phyloP scores from a whole-genome alignment of 345 rosid species.

The Pugionium dolabratum region DNA sequence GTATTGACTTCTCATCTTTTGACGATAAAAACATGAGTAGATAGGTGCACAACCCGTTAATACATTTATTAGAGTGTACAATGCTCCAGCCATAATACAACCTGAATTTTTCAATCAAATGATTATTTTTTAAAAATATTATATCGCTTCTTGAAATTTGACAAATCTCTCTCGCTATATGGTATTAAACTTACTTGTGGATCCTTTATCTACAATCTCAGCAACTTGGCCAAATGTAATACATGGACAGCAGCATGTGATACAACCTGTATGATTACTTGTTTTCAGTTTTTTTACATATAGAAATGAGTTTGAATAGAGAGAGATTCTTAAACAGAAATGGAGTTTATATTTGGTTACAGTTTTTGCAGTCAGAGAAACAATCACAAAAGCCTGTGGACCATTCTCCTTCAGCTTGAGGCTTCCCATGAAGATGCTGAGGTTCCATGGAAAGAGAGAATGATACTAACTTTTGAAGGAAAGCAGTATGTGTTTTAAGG shows the following conservation, averaged over 20 bases:
- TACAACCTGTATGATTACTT: constrained; percentile 43
- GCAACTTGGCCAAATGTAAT: constrained; percentile 62
- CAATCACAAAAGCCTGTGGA: constrained; percentile 57
- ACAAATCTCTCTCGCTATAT: not conserved
- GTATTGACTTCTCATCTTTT: constrained; percentile 51
- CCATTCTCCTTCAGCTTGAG: constrained; percentile 43
- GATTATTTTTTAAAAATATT: not conserved
- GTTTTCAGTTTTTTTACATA: constrained; percentile 19
- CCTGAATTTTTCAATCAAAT: constrained; percentile 26
- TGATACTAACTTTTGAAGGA: not conserved
- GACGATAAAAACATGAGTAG: constrained; percentile 45
- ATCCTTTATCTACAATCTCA: constrained; percentile 55
- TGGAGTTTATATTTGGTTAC: constrained; percentile 29
- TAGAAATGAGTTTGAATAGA: not conserved
- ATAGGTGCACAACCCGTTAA: constrained; percentile 40
- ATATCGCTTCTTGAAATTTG: not conserved
- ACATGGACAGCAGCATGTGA: constrained; percentile 62
- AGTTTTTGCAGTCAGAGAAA: constrained; percentile 41
- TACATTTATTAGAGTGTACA: constrained; percentile 34
- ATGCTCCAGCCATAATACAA: constrained; percentile 47
- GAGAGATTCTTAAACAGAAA: not conserved
- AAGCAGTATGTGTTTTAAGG: constrained; percentile 3
- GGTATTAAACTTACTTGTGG: constrained; percentile 43
- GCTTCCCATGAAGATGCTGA: constrained; percentile 31
- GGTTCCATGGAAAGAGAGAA: constrained; percentile 31